phyloP scores from a whole-genome alignment of 768 basidiomycete genomes.

The Leccinum incarnatum region DNA sequence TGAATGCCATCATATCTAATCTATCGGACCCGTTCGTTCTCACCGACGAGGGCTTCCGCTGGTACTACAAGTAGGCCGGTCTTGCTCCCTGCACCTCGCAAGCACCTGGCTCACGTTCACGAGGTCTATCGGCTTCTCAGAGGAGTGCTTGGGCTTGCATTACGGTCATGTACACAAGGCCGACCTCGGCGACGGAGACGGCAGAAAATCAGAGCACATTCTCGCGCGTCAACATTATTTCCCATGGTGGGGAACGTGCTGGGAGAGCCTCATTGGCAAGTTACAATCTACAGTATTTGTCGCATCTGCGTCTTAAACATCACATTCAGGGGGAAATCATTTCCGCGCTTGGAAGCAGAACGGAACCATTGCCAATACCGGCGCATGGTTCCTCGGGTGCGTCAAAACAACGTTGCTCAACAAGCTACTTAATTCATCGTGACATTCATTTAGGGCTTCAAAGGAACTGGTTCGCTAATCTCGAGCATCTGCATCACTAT shows the following conservation, averaged over 20 bases:
- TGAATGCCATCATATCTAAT: slow-evolving; percentile 81
- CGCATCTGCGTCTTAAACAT: slow-evolving; percentile 2
- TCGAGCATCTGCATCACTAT: not conserved
- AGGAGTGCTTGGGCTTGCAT: slow-evolving; percentile 80
- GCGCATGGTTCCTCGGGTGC: slow-evolving; percentile 85
- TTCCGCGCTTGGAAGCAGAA: slow-evolving; percentile 91
- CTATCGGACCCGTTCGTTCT: slow-evolving; percentile 78
- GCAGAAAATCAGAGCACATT: slow-evolving; percentile 62
- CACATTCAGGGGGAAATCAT: slow-evolving; percentile 70
- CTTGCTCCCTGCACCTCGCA: not conserved
- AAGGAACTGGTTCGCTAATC: slow-evolving; percentile 55
- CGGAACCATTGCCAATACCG: slow-evolving; percentile 64
- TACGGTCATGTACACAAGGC: slow-evolving; percentile 74
- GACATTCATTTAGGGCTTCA: slow-evolving; percentile 54
- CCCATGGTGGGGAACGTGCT: slow-evolving; percentile 81
- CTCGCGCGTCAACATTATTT: slow-evolving; percentile 77
- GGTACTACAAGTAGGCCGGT: slow-evolving; percentile 58
- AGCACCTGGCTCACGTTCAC: not conserved
- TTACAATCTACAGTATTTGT: not conserved
- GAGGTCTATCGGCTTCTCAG: slow-evolving; percentile 79
- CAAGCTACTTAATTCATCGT: not conserved
- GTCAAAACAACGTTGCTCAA: slow-evolving; percentile 20
- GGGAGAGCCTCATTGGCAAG: slow-evolving; percentile 75
- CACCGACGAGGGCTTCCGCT: slow-evolving; percentile 65
- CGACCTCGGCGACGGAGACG: slow-evolving; percentile 80